Conservation (phyloP, 768 basidiomycete genomes). For the Russula virescens region DNA sequence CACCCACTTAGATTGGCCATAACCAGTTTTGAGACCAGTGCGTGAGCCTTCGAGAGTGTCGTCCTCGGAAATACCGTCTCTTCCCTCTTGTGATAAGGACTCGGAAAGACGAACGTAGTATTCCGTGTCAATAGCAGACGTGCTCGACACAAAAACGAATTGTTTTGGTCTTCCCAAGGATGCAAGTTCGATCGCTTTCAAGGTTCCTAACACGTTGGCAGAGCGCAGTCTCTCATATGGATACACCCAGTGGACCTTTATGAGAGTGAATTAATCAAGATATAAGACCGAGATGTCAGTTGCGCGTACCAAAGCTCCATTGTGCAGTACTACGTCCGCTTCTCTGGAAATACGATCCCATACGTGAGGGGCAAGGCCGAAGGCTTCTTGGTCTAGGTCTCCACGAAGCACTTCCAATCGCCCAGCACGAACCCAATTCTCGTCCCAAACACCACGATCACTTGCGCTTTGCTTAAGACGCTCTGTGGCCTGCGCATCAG, state of each 20-base stretch:
- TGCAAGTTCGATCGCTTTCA: constrained; percentile 78
- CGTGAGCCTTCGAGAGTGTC: constrained; percentile 88
- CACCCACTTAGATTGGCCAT: constrained; percentile 98
- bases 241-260: constrained; percentile 96
- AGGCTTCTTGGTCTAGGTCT: constrained; percentile 68
- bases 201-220: constrained; percentile 88
- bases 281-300: neutral
- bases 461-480: constrained; percentile 66
- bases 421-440: constrained; percentile 64
- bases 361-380: constrained; percentile 58
- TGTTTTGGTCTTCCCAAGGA: constrained; percentile 67
- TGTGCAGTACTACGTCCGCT: constrained; percentile 84
- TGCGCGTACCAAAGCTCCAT: constrained; percentile 85
- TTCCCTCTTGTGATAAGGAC: constrained; percentile 41
- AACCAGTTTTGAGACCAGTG: constrained; percentile 74
- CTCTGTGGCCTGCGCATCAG: constrained; percentile 51
- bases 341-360: constrained; percentile 69
- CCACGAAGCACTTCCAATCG: constrained; percentile 77
- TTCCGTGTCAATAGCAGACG: constrained; percentile 89
- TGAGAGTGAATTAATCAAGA: neutral
- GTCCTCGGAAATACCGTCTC: constrained; percentile 72
- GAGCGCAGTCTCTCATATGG: constrained; percentile 90
- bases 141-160: constrained; percentile 90
- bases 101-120: constrained; percentile 88
- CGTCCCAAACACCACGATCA: constrained; percentile 86